Evolutionary conservation across 2,329 filamentous ascomycete genomes (phyloP).

Genomic region (Cordyceps cicadae): DNA sequence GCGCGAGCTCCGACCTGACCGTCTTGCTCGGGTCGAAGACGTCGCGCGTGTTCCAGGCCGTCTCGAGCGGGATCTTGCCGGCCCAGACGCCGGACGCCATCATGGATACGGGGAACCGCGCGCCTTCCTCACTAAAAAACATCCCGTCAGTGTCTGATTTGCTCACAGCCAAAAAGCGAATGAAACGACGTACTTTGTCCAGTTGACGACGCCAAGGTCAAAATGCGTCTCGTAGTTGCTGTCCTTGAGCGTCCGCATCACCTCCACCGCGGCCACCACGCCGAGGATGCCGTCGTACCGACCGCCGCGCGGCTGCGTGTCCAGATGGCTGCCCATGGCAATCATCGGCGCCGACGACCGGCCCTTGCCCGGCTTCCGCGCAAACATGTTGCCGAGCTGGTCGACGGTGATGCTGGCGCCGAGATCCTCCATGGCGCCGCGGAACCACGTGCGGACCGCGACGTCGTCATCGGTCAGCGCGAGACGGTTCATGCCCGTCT

Average conservation of each 20-base stretch:
- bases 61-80: constrained; percentile 52
- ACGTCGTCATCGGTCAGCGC: constrained; percentile 69
- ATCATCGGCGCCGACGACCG: constrained; percentile 55
- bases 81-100: constrained; percentile 73
- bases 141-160: not conserved
- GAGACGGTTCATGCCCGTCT: constrained; percentile 72
- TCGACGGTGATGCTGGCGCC: constrained; percentile 64
- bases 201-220: constrained; percentile 67
- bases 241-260: constrained; percentile 56
- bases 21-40: constrained; percentile 22
- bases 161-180: not conserved
- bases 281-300: constrained; percentile 73
- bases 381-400: constrained; percentile 74
- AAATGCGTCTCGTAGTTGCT: constrained; percentile 59
- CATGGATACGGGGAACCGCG: constrained; percentile 70
- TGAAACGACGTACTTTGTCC: constrained; percentile 51
- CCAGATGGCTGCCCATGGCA: constrained; percentile 58
- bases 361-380: constrained; percentile 54
- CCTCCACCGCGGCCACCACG: constrained; percentile 64
- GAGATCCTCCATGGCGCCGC: constrained; percentile 51
- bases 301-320: constrained; percentile 56
- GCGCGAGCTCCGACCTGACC: constrained; percentile 45
- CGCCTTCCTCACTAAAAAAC: constrained; percentile 61
- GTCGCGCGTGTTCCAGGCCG: constrained; percentile 58
- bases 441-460: constrained; percentile 70